Conservation (phyloP, 169 alveolate genomes). For the Babesia bigemina region DNA sequence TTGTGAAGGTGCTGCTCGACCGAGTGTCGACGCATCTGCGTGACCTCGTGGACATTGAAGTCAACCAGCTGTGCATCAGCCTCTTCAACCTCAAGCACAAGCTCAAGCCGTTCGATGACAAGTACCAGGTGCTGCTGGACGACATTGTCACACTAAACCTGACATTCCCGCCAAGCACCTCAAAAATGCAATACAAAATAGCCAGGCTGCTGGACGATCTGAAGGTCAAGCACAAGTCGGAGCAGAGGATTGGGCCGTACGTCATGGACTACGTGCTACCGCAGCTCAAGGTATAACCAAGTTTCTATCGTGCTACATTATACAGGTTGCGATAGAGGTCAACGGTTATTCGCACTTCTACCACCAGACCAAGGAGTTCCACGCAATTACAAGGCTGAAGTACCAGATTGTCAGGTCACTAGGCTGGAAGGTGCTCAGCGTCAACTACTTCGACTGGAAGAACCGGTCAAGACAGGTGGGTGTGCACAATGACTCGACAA, state of each 20-base stretch:
- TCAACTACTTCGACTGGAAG: slow-evolving; percentile 69
- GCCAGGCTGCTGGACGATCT: slow-evolving; percentile 44
- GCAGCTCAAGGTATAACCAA: slow-evolving; percentile 29
- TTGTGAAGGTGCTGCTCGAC: slow-evolving; percentile 39
- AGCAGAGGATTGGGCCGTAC: slow-evolving; percentile 58
- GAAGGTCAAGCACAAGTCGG: slow-evolving; percentile 39
- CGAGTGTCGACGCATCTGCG: slow-evolving; percentile 18
- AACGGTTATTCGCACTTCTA: slow-evolving; percentile 69
- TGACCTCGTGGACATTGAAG: slow-evolving; percentile 52
- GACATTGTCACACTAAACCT: slow-evolving; percentile 32
- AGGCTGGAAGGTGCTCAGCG: slow-evolving; percentile 68
- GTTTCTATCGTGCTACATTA: not conserved
- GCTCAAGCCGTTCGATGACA: slow-evolving; percentile 27
- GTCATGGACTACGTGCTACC: slow-evolving; percentile 69
- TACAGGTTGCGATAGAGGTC: slow-evolving; percentile 65
- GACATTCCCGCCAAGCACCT: slow-evolving; percentile 57
- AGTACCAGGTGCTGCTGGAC: slow-evolving; percentile 35
- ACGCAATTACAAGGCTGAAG: slow-evolving; percentile 50
- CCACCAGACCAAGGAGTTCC: slow-evolving; percentile 50
- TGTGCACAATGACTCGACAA: too few relatives aligned
- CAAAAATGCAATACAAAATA: slow-evolving; percentile 65
- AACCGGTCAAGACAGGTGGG: slow-evolving; percentile 56
- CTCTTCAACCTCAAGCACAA: slow-evolving; percentile 29
- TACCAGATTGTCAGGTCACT: slow-evolving; percentile 55
- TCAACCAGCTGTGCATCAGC: slow-evolving; percentile 63